These are phyloP conservation scores for Hanseniaspora guilliermondii DNA, from an alignment of 805 yeast species.

Conservation along the genomic window DNA sequence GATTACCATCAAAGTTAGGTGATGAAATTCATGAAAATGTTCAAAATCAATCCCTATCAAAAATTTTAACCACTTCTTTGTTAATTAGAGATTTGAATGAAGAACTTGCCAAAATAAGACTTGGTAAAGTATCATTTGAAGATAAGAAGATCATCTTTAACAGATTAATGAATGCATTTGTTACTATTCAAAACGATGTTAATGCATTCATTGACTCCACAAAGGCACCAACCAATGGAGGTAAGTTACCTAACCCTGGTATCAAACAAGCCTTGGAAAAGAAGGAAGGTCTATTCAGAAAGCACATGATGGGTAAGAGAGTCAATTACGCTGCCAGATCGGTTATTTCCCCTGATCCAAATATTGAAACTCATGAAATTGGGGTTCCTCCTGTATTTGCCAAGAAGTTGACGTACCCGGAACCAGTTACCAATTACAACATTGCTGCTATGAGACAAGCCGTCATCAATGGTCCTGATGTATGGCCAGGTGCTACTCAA, in stretches of 20 bases:
- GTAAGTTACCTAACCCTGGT: constrained; percentile 73
- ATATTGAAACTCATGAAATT: constrained; percentile 91
- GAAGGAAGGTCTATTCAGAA: constrained; percentile 96
- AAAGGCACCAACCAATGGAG: constrained; percentile 62
- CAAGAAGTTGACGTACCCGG: constrained; percentile 87
- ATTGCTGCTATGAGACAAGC: constrained; percentile 85
- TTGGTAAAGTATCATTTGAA: constrained; percentile 48
- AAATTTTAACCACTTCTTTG: constrained; percentile 65
- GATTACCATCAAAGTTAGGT: constrained; percentile 92
- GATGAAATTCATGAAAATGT: constrained; percentile 92
- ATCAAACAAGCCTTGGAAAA: constrained; percentile 94
- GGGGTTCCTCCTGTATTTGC: constrained; percentile 99
- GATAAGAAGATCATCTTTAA: constrained; percentile 70
- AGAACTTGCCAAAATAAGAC: constrained; percentile 52
- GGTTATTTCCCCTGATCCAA: constrained; percentile 97
- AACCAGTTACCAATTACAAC: constrained; percentile 89
- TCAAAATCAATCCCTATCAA: constrained; percentile 77
- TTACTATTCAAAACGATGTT: constrained; percentile 86
- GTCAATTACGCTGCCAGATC: constrained; percentile 98
- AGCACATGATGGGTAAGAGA: constrained; percentile 99
- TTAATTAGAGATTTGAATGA: constrained; percentile 82
- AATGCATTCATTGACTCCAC: constrained; percentile 87
- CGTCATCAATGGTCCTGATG: constrained; percentile 92
- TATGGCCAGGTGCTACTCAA: constrained; percentile 98
- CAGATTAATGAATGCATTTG: constrained; percentile 90